Evolutionary conservation across 2,329 filamentous ascomycete genomes (phyloP), one percentile per base, ranked within the genome.

Genomic region (Colletotrichum caudatum): DNA sequence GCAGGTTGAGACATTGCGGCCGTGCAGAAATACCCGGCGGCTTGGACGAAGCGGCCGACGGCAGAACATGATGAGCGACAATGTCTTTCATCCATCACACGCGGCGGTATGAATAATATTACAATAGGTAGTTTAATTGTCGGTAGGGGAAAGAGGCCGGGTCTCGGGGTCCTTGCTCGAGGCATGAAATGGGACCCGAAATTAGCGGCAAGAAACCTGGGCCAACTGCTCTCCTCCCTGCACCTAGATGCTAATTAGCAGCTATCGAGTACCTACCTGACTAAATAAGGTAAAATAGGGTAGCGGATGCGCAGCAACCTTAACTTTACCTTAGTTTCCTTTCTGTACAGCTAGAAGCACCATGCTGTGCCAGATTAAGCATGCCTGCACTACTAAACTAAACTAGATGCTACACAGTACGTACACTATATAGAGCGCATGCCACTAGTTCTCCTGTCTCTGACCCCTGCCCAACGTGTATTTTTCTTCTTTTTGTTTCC

Each of bases 121-220:
- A 4, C n/a, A n/a, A n/a, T n/a, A 29, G 29, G 29, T 29, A n/a
- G n/a, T n/a, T n/a, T n/a, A n/a, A n/a, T n/a, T n/a, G n/a, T n/a
- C n/a, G n/a, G n/a, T n/a, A 29, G 29, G 37, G 18, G 8, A 39
- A 20, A 14, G 39, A 14, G 14, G 23, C 12, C 16, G 14, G 44
- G 50, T 26, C 41, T 61, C 12, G n/a, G 37, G 59, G 9, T 11
- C n/a, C 61, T 46, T 46, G 54, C 46, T 23, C 39, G 46, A 12
- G 26, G 59, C 60, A 48, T 69, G 65, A 64, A 64, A 69, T 54
- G 60, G 54, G 29, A 54, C 46, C 65, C 46, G 56, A 56, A 60
- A 54, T 44, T 71, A 64, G 64, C 26, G 58, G 44, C 64, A 63
- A n/a, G n/a, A 68, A 64, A 53, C 69, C 51, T 59, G 35, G 64